Evolutionary conservation across 306 rosid species (phyloP).

Genomic region (Benincasa hispida): DNA sequence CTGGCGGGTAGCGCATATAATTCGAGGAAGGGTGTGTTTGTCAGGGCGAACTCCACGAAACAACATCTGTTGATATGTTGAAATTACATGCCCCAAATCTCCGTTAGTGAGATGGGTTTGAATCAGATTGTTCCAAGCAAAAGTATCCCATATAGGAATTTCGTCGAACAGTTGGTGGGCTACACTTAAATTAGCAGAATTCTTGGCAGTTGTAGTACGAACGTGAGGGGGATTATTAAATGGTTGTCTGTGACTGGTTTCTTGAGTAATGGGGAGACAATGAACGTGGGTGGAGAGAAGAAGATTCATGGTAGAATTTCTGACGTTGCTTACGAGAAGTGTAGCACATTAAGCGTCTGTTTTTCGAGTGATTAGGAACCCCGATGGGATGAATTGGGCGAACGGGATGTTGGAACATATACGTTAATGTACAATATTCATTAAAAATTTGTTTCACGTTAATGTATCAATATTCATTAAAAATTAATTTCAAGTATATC

Average conservation of each 20-base stretch:
- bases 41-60: slow-evolving; percentile 44
- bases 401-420: too few relatives aligned
- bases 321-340: too few relatives aligned
- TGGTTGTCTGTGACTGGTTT: background rate
- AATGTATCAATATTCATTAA: too few relatives aligned
- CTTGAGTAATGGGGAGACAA: background rate
- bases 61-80: slow-evolving; percentile 42
- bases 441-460: too few relatives aligned
- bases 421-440: too few relatives aligned
- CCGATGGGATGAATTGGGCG: too few relatives aligned
- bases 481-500: too few relatives aligned
- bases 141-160: slow-evolving; percentile 42
- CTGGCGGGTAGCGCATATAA: slow-evolving; percentile 38
- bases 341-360: too few relatives aligned
- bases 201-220: background rate
- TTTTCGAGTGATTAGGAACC: too few relatives aligned
- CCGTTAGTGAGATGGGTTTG: slow-evolving; percentile 37
- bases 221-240: background rate
- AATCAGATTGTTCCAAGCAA: slow-evolving; percentile 57
- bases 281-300: background rate
- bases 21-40: slow-evolving; percentile 52
- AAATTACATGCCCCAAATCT: slow-evolving; percentile 18
- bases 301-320: background rate
- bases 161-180: slow-evolving; percentile 37
- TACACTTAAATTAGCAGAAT: background rate